Evolutionary conservation across 164 flowering plant genomes (phyloP).

Genomic region (Magnolia sinica): DNA sequence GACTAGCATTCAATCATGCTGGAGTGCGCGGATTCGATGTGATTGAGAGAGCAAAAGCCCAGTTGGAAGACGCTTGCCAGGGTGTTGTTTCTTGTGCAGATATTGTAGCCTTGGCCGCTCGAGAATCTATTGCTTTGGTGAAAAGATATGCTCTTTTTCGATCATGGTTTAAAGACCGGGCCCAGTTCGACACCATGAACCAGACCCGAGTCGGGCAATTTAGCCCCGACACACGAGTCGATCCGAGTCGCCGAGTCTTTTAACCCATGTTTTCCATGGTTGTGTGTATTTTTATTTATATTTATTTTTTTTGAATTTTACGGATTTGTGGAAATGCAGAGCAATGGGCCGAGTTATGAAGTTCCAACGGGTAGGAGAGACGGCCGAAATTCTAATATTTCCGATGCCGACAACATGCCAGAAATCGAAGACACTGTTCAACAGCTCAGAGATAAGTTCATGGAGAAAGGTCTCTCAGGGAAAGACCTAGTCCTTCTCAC

Average conservation of each 20-base stretch:
- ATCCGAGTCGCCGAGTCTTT: too few relatives aligned
- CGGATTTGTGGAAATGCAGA: slow-evolving; percentile 21
- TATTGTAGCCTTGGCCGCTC: slow-evolving; percentile 54
- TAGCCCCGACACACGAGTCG: too few relatives aligned
- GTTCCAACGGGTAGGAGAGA: slow-evolving; percentile 77
- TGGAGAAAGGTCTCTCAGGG: slow-evolving; percentile 47
- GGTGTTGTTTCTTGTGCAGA: slow-evolving; percentile 63
- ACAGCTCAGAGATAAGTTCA: slow-evolving; percentile 47
- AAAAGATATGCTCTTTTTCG: background rate
- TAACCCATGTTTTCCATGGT: too few relatives aligned
- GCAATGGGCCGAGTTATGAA: slow-evolving; percentile 54
- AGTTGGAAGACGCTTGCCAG: slow-evolving; percentile 38
- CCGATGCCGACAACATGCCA: slow-evolving; percentile 59
- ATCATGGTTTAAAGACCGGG: background rate
- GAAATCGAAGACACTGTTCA: slow-evolving; percentile 56
- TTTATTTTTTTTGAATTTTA: background rate
- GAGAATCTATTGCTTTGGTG: slow-evolving; percentile 53
- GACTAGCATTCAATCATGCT: slow-evolving; percentile 49
- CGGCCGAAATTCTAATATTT: slow-evolving; percentile 44
- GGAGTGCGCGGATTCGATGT: slow-evolving; percentile 56
- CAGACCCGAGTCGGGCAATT: background rate
- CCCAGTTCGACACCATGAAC: too few relatives aligned
- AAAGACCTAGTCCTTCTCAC: slow-evolving; percentile 69
- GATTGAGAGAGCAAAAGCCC: slow-evolving; percentile 42
- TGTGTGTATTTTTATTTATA: too few relatives aligned